Percentiles rank a stretch among this genome's conserved stretches.
Conservation (phyloP, 2,329 filamentous ascomycete species). For the Periglandula ipomoeae region DNA sequence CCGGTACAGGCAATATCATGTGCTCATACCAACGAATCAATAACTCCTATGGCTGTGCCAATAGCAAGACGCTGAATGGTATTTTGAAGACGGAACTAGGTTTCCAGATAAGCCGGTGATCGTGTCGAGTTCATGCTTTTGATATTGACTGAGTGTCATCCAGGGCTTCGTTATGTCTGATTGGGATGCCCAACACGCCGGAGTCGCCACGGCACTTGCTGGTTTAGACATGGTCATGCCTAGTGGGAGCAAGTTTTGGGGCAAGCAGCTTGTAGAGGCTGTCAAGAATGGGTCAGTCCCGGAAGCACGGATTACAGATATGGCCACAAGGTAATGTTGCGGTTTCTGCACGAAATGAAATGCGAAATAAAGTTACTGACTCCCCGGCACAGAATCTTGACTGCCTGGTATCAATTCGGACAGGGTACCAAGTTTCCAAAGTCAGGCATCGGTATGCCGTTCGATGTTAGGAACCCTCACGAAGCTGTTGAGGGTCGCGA, state of each 20-base stretch:
- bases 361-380: not conserved
- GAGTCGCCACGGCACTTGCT: constrained; percentile 50
- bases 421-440: constrained; percentile 38
- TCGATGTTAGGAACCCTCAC: constrained; percentile 40
- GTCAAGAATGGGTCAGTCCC: constrained; percentile 52
- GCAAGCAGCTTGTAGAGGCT: constrained; percentile 45
- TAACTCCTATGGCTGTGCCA: constrained; percentile 62
- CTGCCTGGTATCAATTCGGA: constrained; percentile 47
- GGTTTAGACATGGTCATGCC: constrained; percentile 70
- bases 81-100: constrained; percentile 54
- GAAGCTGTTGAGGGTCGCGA: constrained; percentile 45
- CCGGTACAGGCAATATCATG: constrained; percentile 49
- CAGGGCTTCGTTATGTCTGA: constrained; percentile 59
- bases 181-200: constrained; percentile 58
- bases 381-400: constrained; percentile 28
- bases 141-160: not conserved
- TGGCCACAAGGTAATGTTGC: constrained; percentile 37
- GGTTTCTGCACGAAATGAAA: not conserved
- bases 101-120: constrained; percentile 32
- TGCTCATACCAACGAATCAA: constrained; percentile 64
- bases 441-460: constrained; percentile 43
- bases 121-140: not conserved
- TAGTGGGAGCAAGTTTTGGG: constrained; percentile 29
- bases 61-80: constrained; percentile 57
- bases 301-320: constrained; percentile 48